A percentile compares a stretch with the other conserved stretches of the same genome.
Evolutionary conservation across 2,329 filamentous ascomycete genomes (phyloP).

Genomic region (Aspergillus niger): DNA sequence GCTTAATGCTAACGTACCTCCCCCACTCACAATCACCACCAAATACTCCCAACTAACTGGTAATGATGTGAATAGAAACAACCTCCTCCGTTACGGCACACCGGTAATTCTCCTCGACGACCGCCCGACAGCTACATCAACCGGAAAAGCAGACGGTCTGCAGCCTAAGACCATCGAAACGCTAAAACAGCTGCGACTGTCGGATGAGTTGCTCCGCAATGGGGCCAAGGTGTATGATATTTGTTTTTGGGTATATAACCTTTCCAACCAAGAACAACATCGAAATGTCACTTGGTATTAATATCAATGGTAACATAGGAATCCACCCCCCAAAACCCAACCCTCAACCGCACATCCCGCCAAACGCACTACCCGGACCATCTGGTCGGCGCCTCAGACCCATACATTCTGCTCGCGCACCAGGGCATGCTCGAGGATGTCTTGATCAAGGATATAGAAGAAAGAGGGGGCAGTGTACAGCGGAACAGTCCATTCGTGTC

Average conservation of each 20-base stretch:
- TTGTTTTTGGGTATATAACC: conserved; percentile 62
- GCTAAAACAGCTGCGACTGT: conserved; percentile 70
- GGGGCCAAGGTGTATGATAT: conserved; percentile 74
- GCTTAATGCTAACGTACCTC: conserved; percentile 46
- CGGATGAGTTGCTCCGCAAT: conserved; percentile 66
- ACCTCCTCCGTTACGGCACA: conserved; percentile 67
- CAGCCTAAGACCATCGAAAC: conserved; percentile 80
- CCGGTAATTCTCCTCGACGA: conserved; percentile 69
- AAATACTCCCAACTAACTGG: not conserved
- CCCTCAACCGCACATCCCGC: conserved; percentile 63
- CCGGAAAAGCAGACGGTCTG: conserved; percentile 70
- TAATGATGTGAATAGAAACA: conserved; percentile 36
- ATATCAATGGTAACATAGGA: not conserved
- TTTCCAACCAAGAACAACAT: no score
- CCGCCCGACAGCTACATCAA: conserved; percentile 66
- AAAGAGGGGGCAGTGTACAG: conserved; percentile 64
- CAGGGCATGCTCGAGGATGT: conserved; percentile 75
- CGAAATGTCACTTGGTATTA: no score
- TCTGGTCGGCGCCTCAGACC: conserved; percentile 54
- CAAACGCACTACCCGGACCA: conserved; percentile 66
- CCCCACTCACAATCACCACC: not conserved
- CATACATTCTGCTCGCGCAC: conserved; percentile 61
- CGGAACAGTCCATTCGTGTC: conserved; percentile 64
- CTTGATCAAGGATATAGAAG: conserved; percentile 68
- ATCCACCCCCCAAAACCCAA: conserved; percentile 15